Evolutionary conservation across 441 rosid genomes (phyloP).

Genomic region (Flueggea neowawraea): DNA sequence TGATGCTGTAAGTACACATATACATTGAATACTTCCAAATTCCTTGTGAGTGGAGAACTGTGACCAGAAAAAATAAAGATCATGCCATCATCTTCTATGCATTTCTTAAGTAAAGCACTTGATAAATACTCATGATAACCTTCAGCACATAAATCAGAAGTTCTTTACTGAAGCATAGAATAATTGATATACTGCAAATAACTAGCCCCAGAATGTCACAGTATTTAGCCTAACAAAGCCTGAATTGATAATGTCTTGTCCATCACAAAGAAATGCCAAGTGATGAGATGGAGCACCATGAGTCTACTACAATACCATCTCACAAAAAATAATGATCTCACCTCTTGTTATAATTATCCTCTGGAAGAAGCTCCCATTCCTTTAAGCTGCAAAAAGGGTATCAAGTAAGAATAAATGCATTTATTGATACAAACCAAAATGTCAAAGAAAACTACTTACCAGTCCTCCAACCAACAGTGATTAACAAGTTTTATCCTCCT

Average conservation of each 20-base stretch:
- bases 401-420: neutral
- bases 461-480: constrained; percentile 91
- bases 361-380: constrained; percentile 86
- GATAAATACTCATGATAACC: too few relatives aligned
- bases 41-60: too few relatives aligned
- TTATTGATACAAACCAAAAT: neutral
- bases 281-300: neutral
- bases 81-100: too few relatives aligned
- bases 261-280: neutral
- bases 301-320: neutral
- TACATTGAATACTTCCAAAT: too few relatives aligned
- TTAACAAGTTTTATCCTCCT: constrained; percentile 82
- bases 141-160: too few relatives aligned
- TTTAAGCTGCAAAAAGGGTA: constrained; percentile 54
- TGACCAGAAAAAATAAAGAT: too few relatives aligned
- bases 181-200: too few relatives aligned
- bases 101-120: too few relatives aligned
- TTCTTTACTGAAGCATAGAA: too few relatives aligned
- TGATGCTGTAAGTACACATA: too few relatives aligned
- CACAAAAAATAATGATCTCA: constrained; percentile 19
- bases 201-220: too few relatives aligned
- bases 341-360: constrained; percentile 76
- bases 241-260: neutral
- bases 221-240: neutral
- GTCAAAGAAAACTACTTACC: constrained; percentile 37